Conservation (phyloP, 1,284 basidiomycete genomes). For the Spongiforma sp. region DNA sequence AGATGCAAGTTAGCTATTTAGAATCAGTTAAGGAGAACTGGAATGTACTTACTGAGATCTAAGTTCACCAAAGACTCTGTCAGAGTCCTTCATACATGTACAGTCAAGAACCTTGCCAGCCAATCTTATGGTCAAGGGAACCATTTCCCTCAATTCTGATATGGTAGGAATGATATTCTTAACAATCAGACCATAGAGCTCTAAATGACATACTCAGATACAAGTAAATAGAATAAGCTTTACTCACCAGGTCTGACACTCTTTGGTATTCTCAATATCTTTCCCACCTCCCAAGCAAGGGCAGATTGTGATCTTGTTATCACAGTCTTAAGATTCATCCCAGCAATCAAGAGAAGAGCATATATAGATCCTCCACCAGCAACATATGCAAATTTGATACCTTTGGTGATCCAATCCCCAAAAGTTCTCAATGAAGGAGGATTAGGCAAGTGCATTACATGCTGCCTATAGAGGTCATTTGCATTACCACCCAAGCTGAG, state of each 20-base stretch:
- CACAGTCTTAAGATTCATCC: not conserved
- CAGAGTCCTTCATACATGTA: not conserved
- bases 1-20: too few species aligned
- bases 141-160: not conserved
- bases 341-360: not conserved
- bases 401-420: not conserved
- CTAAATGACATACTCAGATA: too few species aligned
- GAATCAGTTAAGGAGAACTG: too few species aligned
- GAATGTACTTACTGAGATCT: not conserved
- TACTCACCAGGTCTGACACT: not conserved
- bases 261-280: not conserved
- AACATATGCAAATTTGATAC: not conserved
- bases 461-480: not conserved
- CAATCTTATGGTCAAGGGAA: not conserved
- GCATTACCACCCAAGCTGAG: too few species aligned
- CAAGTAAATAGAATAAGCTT: too few species aligned
- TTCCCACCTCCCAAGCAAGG: not conserved
- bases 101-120: not conserved
- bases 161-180: not conserved
- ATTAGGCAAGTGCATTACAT: not conserved
- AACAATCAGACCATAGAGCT: not conserved
- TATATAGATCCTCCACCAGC: not conserved
- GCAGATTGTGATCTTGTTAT: not conserved
- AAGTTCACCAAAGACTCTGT: not conserved
- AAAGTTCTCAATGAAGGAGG: not conserved